Evolutionary conservation across 2,329 filamentous ascomycete genomes (phyloP).

Genomic region (Cladosporium colombiae): DNA sequence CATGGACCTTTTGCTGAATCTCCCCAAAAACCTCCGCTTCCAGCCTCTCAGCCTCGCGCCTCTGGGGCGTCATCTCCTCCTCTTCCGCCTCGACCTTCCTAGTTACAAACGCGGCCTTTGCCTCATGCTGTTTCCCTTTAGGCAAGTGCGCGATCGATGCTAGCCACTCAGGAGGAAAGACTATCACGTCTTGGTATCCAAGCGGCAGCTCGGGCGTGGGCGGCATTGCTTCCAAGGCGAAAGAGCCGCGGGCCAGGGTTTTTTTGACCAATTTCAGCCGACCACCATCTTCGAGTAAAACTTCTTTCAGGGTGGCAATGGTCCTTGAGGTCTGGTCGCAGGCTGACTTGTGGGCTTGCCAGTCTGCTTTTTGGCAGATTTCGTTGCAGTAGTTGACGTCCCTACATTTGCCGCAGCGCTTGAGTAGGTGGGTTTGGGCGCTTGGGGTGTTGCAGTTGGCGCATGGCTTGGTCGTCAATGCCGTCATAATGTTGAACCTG

Average conservation of each 20-base stretch:
- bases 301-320: too few species aligned
- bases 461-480: not conserved
- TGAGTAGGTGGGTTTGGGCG: not conserved
- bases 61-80: too few species aligned
- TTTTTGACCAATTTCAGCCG: too few species aligned
- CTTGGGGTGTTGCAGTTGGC: not conserved
- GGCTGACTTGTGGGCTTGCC: too few species aligned
- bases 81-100: too few species aligned
- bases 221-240: not conserved
- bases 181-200: not conserved
- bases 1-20: too few species aligned
- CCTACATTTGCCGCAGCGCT: not conserved
- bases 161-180: not conserved
- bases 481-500: not conserved
- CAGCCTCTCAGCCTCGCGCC: too few species aligned
- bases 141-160: not conserved
- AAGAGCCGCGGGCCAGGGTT: not conserved
- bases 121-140: not conserved
- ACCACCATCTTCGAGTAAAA: too few species aligned
- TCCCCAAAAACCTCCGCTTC: too few species aligned
- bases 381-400: too few species aligned
- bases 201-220: not conserved
- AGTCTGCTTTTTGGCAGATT: too few species aligned
- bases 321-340: too few species aligned
- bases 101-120: not conserved